These are phyloP conservation scores for slime mould (Dictyostelium discoideum) DNA, from an alignment of 78 protist species.

Conservation along the genomic window DNA sequence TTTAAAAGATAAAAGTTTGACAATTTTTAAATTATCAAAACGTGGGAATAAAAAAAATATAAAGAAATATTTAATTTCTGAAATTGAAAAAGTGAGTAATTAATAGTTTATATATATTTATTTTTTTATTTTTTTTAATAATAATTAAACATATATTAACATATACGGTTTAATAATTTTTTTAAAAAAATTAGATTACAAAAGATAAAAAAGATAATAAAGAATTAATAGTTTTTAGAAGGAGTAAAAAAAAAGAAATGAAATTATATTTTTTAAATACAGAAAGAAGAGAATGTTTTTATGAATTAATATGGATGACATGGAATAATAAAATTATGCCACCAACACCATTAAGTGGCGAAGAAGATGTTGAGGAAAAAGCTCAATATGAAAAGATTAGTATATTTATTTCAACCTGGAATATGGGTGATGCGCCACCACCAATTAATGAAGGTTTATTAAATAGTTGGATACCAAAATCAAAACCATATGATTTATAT, in stretches of 20 bases:
- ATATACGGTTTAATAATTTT: background rate
- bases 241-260: conserved; percentile 27
- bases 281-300: conserved; percentile 63
- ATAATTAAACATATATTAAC: too few species aligned
- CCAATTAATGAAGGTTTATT: conserved; percentile 26
- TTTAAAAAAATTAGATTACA: background rate
- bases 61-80: conserved; percentile 1
- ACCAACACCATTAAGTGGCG: background rate
- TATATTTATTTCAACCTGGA: conserved; percentile 69
- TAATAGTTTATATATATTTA: background rate
- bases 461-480: conserved; percentile 51
- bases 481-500: conserved; percentile 62
- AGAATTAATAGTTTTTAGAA: background rate
- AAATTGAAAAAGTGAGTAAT: background rate
- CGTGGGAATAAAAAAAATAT: conserved; percentile 30
- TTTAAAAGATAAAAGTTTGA: conserved; percentile 18
- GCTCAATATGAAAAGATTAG: conserved; percentile 21
- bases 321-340: background rate
- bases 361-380: conserved; percentile 5
- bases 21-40: conserved; percentile 42
- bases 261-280: conserved; percentile 1
- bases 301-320: conserved; percentile 53
- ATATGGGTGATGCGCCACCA: conserved; percentile 86
- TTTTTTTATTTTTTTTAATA: background rate
- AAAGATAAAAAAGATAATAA: background rate